A percentile compares a stretch with the other conserved stretches of the same genome.
phyloP scores from a whole-genome alignment of 228 moss, liverwort and hornwort genomes.

The Sphagnum fallax region DNA sequence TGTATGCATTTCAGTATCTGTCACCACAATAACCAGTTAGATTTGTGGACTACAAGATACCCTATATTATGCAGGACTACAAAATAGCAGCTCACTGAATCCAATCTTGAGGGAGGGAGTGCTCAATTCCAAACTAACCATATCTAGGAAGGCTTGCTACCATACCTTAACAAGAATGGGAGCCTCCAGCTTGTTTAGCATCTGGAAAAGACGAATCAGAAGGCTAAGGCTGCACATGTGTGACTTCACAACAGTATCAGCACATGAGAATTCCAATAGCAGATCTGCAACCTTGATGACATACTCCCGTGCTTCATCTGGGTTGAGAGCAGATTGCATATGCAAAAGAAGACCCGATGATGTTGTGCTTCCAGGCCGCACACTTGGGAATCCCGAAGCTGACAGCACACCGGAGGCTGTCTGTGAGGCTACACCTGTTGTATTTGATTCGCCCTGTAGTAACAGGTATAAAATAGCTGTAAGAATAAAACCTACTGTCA shows the following conservation, averaged over 20 bases:
- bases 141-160: neutral
- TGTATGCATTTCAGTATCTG: conserved; percentile 92
- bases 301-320: conserved; percentile 74
- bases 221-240: conserved; percentile 79
- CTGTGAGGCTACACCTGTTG: conserved; percentile 53
- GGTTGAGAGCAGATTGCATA: conserved; percentile 51
- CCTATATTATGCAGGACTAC: too few species aligned
- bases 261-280: conserved; percentile 74
- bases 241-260: conserved; percentile 73
- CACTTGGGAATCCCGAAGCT: conserved; percentile 53
- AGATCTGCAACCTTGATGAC: conserved; percentile 72
- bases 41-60: too few species aligned
- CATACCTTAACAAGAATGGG: conserved; percentile 82
- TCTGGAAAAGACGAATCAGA: conserved; percentile 83
- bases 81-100: too few species aligned
- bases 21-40: neutral
- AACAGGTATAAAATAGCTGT: neutral
- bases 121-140: too few species aligned
- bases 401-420: conserved; percentile 67
- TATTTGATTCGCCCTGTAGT: conserved; percentile 30
- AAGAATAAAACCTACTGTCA: too few species aligned
- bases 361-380: conserved; percentile 53
- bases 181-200: conserved; percentile 79
- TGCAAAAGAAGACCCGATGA: conserved; percentile 62
- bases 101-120: too few species aligned